Base-by-base conservation (phyloP, 805 yeast species). In the Starmerella powellii region DNA sequence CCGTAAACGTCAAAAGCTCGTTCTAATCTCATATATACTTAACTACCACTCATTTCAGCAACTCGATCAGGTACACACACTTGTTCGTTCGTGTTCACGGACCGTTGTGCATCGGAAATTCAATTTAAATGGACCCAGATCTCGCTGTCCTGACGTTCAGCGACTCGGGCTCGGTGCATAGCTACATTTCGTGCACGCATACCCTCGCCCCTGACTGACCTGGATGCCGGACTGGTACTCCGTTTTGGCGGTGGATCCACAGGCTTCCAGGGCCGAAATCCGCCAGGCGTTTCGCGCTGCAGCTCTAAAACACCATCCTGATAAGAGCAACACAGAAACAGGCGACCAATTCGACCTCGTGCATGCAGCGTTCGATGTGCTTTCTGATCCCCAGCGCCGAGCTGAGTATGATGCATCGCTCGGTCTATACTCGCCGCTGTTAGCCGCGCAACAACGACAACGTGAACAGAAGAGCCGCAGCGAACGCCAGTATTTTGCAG, bases 271-370 rank as follows among this genome's bases (percentile, higher is more conserved):
- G 39, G 71, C 72, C 18, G 95, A 83, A 49, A 70, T 88, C 53
- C 86, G 88, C 60, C 84, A 85, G 60, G 96, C 88, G 5, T 91
- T 86, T 65, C 72, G 95, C 60, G 84, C 85, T 61, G 65, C 75
- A 53, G 97, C 97, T 1, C 68, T 88, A 52, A 83, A 83, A 60
- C 86, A 76, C 59, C 98, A 91, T 59, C 98, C 98, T 15, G 98
- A 91, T 64, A 91, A 91, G 63, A 16, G 64, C 67, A 18, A 41
- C 32, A 28, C 37, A 38, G 38, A 52, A 15, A 45, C 53, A 1
- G 44, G 45, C 2, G 33, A 8, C n/a, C 56, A 51, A 13, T 63
- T 63, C 45, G 54, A 50, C 16, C 38, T 35, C 17, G 35, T 62
- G n/a, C 48, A 49, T 10, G 47, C 48, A 27, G 66, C 66, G 0